A percentile compares a stretch with the other conserved stretches of the same genome.
Conservation (phyloP, 306 rosid genomes). For the Gynostemma pentaphyllum region DNA sequence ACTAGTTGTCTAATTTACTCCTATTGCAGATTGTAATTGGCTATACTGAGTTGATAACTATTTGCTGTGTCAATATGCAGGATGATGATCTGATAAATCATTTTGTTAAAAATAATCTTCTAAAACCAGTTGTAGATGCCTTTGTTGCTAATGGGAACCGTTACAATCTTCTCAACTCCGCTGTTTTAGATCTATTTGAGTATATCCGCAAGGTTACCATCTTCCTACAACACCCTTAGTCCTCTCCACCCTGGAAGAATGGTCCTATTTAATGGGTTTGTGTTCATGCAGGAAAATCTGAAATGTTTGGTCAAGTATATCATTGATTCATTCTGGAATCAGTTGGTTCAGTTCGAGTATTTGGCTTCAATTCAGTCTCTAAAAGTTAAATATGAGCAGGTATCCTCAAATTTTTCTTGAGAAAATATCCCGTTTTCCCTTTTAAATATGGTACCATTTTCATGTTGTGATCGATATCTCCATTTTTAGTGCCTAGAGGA, state of each 20-base stretch:
- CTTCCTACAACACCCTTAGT: constrained; percentile 8
- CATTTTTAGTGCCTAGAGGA: constrained; percentile 63
- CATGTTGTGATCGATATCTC: constrained; percentile 13
- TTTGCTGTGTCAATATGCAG: constrained; percentile 44
- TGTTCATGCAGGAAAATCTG: constrained; percentile 60
- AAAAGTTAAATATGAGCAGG: constrained; percentile 93
- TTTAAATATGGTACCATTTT: constrained; percentile 9
- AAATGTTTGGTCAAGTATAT: constrained; percentile 49
- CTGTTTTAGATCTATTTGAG: constrained; percentile 84
- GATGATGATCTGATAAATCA: constrained; percentile 77
- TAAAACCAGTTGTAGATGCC: constrained; percentile 69
- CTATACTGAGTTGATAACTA: background rate
- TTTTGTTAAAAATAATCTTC: constrained; percentile 65
- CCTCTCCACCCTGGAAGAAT: background rate
- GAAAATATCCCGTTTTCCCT: constrained; percentile 1
- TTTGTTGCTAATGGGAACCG: constrained; percentile 86
- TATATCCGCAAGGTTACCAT: constrained; percentile 60
- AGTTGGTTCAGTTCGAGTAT: constrained; percentile 63
- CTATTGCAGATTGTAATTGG: background rate
- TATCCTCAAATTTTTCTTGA: constrained; percentile 14
- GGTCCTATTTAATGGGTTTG: constrained; percentile 8
- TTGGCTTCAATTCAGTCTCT: constrained; percentile 48
- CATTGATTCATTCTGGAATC: constrained; percentile 77
- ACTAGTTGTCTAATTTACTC: too few species aligned
- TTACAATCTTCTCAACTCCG: constrained; percentile 86